Percentiles rank a stretch among this genome's conserved stretches.
Evolutionary conservation across 192 early-diverging fungal genomes (phyloP).

Genomic region (Funneliformis geosporum): DNA sequence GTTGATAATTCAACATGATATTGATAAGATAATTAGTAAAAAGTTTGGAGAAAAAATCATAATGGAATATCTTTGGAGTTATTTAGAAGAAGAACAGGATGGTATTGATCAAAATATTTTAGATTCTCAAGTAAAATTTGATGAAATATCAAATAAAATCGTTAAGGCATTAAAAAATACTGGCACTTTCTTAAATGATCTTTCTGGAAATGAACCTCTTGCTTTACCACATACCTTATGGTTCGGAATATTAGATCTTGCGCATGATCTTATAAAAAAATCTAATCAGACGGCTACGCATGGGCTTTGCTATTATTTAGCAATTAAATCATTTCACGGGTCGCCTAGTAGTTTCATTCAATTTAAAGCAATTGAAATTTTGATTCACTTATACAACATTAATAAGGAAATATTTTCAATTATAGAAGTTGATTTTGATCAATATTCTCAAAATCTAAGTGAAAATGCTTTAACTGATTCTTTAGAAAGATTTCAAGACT

Average conservation of each 20-base stretch:
- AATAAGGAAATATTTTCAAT: background rate
- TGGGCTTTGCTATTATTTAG: background rate
- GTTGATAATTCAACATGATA: no score
- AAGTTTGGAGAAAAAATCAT: no score
- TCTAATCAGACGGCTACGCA: background rate
- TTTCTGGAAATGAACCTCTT: background rate
- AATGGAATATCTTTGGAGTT: no score
- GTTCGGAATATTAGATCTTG: background rate
- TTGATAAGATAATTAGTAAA: no score
- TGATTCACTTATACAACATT: background rate
- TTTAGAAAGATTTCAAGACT: background rate
- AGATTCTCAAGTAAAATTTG: background rate
- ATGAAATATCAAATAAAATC: background rate
- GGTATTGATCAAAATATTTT: no score
- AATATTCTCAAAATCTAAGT: background rate
- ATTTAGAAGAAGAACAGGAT: no score
- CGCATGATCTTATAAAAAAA: background rate
- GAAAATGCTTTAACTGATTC: background rate
- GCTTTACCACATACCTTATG: background rate
- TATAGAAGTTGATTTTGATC: background rate
- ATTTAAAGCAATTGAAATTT: background rate
- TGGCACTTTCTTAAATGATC: background rate
- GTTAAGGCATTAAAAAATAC: background rate
- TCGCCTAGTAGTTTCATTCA: no score
- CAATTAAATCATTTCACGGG: background rate